Evolutionary conservation across 108 stramenopile species (phyloP), one percentile per base, ranked within the genome.

Genomic region (Pseudonitzschia pungens): DNA sequence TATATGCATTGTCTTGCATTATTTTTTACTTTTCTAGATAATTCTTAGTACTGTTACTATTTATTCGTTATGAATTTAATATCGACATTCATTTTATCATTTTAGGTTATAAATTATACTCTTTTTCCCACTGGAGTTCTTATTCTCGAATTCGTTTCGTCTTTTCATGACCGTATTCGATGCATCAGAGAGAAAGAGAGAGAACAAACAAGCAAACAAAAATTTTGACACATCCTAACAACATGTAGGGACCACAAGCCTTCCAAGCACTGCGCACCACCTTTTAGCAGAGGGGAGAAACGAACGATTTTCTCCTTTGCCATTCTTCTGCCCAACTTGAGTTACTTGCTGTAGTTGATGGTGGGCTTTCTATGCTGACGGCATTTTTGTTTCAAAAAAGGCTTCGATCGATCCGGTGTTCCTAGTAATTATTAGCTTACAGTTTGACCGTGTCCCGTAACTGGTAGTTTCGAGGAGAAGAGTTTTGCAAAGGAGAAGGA

Each of bases 361-460:
- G 45, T 48, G 14, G 45, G 45, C 18, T 48, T 48, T 48, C 6
- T 6, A 36, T 36, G 2, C 6, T 36, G 2, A 6, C 36, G 45
- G 45, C 18, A 14, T 2, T 18, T 11, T 48, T 48, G 1, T 4
- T 8, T 48, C 45, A 10, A 48, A 14, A 18, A 18, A 4, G 45
- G 45, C 5, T 18, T 48, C 45, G 45, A 48, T 48, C 45, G 9
- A 48, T 48, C 45, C 14, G 10, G 5, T 2, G 9, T 48, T 14
- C 36, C 36, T 12, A 10, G 3, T 12, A 2, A 21, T 20, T 20
- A 21, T 55, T n/a, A n/a, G n/a, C n/a, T 62, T 40, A 62, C 16
- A 62, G 33, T 11, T 62, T 62, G 20, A 62, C 60, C 15, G 60
- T 62, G 20, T 62, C 60, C 26, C 60, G 60, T 14, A 62, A 33